Evolutionary conservation across 73 alveolate species (phyloP).

Genomic region (Paramecium sexaurelia): DNA sequence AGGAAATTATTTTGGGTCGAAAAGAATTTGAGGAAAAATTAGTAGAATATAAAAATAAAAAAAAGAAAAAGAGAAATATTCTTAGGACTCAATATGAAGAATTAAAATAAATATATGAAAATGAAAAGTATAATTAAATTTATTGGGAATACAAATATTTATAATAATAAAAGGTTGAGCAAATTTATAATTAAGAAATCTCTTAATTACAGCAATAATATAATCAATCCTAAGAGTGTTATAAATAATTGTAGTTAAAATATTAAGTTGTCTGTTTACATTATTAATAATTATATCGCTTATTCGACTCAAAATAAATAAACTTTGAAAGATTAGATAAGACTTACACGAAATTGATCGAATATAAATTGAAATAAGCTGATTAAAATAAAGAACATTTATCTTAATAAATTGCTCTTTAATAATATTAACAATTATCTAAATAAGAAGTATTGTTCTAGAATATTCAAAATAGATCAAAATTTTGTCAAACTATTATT

Average conservation of each 20-base stretch:
- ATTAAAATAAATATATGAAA: neutral
- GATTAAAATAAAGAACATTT: neutral
- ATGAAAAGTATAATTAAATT: neutral
- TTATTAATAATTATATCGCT: neutral
- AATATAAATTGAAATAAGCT: neutral
- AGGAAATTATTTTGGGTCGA: neutral
- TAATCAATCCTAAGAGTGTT: neutral
- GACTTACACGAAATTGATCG: neutral
- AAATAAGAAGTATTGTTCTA: neutral
- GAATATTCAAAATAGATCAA: neutral
- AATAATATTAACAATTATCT: neutral
- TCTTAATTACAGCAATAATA: neutral
- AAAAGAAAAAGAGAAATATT: neutral
- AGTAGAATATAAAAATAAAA: neutral
- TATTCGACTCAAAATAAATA: neutral
- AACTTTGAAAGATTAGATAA: neutral
- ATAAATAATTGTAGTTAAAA: neutral
- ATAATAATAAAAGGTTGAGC: neutral
- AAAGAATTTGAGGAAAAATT: neutral
- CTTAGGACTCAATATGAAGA: constrained; percentile 4
- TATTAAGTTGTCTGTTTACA: neutral
- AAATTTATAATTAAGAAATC: neutral
- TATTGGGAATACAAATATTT: neutral
- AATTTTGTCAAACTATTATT: neutral
- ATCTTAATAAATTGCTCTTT: neutral